Percentiles rank a stretch among this genome's conserved stretches.
phyloP scores from a whole-genome alignment of 176 grass and related monocot genomes.

The Zea mays region DNA sequence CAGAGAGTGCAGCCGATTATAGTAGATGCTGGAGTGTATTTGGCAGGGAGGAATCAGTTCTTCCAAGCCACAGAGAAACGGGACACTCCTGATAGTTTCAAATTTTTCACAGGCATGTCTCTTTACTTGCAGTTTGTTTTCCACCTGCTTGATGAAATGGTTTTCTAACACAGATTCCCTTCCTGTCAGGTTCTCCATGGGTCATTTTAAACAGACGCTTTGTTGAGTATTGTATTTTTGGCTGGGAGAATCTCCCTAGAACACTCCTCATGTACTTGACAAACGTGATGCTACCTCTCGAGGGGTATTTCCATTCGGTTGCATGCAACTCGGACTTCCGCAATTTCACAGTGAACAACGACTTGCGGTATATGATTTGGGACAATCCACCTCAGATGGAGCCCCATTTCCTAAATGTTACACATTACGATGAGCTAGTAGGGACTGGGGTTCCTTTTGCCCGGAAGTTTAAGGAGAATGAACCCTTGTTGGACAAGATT shows the following conservation, averaged over 20 bases:
- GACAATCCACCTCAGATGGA: constrained; percentile 82
- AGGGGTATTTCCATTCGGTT: constrained; percentile 95
- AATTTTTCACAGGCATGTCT: constrained; percentile 84
- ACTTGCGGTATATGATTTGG: constrained; percentile 76
- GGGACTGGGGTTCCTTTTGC: constrained; percentile 78
- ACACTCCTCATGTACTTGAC: constrained; percentile 95
- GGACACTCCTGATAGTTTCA: constrained; percentile 81
- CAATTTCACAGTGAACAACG: constrained; percentile 71
- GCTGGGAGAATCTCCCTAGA: constrained; percentile 89
- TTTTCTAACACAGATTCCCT: constrained; percentile 11
- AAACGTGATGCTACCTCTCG: constrained; percentile 74
- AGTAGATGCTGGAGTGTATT: constrained; percentile 94
- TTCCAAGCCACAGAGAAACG: constrained; percentile 93
- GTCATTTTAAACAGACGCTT: constrained; percentile 74
- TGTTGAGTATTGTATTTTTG: constrained; percentile 77
- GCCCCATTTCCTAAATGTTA: constrained; percentile 63
- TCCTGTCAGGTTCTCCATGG: constrained; percentile 68
- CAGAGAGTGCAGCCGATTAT: constrained; percentile 96
- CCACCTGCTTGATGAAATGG: neutral
- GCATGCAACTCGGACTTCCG: constrained; percentile 80
- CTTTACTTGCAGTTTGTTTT: constrained; percentile 9
- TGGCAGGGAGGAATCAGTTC: constrained; percentile 86
- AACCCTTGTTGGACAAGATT: constrained; percentile 67
- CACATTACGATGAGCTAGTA: constrained; percentile 62
- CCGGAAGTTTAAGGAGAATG: constrained; percentile 66